phyloP scores from a whole-genome alignment of 2,329 filamentous ascomycete genomes.

The Sporothrix protearum region DNA sequence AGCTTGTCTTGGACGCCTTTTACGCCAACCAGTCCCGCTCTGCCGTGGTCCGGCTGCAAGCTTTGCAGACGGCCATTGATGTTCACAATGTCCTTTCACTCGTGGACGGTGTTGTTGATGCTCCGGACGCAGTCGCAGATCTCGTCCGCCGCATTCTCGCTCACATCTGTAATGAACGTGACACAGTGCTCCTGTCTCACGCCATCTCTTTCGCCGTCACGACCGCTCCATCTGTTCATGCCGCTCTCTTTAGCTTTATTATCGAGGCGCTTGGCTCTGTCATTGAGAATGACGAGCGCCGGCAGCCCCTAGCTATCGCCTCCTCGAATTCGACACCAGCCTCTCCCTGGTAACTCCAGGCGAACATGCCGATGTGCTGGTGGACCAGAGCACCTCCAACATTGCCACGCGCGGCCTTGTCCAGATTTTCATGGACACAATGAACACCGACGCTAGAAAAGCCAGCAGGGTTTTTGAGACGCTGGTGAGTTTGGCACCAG shows the following conservation, averaged over 20 bases:
- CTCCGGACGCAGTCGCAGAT: conserved; percentile 55
- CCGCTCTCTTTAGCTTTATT: conserved; percentile 57
- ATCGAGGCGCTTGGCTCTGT: conserved; percentile 51
- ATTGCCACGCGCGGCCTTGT: conserved; percentile 69
- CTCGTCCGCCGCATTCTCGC: conserved; percentile 61
- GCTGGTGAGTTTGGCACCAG: conserved; percentile 61
- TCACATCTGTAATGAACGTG: conserved; percentile 59
- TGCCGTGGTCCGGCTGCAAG: conserved; percentile 58
- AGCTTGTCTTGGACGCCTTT: conserved; percentile 58
- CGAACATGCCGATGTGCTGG: conserved; percentile 32
- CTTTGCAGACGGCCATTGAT: conserved; percentile 58
- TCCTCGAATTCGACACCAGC: not conserved
- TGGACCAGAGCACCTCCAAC: conserved; percentile 59
- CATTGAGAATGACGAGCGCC: conserved; percentile 48
- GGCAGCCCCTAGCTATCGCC: conserved; percentile 36
- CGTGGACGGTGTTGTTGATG: conserved; percentile 45
- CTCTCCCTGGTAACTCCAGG: conserved; percentile 28
- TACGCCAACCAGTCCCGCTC: conserved; percentile 60
- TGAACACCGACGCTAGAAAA: conserved; percentile 63
- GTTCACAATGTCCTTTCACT: conserved; percentile 58
- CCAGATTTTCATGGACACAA: conserved; percentile 69
- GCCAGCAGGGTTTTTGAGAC: conserved; percentile 59
- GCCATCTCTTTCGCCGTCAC: conserved; percentile 62
- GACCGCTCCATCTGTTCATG: conserved; percentile 58
- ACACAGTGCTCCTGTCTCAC: conserved; percentile 61